Base-by-base conservation (phyloP, 768 basidiomycete genomes). In the Kwoniella newhampshirensis region DNA sequence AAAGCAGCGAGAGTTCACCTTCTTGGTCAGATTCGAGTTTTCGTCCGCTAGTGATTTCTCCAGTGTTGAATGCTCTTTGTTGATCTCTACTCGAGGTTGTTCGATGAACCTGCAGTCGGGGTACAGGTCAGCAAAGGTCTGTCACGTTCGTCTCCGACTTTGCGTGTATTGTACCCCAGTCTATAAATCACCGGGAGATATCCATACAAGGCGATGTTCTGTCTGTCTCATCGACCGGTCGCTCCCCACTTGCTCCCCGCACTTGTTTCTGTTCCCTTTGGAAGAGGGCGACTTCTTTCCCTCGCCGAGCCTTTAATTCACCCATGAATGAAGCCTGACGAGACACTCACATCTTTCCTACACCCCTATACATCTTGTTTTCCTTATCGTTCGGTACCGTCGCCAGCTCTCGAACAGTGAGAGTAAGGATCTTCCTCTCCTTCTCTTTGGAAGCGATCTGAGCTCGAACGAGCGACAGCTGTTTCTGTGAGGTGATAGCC, bases 281-380 rank as follows among this genome's bases (percentile, higher is more conserved):
- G n/a, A n/a, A n/a, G n/a, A n/a, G n/a, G n/a, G n/a, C n/a, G n/a
- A n/a, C n/a, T n/a, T n/a, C n/a, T n/a, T n/a, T n/a, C n/a, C n/a
- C n/a, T n/a, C n/a, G n/a, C n/a, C n/a, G 28, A 44, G 53, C 13
- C 21, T 20, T 7, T 11, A n/a, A 18, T 7, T 36, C 37, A 18
- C 18, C 4, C 26, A 35, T 41, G 25, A 21, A 44, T 23, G 27
- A 30, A 30, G 59, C 3, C 13, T 23, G 13, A 32, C 25, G 46
- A 20, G 64, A 53, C 27, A 70, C 84, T 60, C 62, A 93, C 93
- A 94, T 94, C 78, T 97, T 97, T 28, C 93, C 93, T 42, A 97
- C 89, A 44, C 93, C 93, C 70, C 88, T 91, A 79, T 93, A 97
- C 67, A 96, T 79, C 69, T 87, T 89, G 12, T 88, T 86, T 58